Evolutionary conservation across 202 grass and related monocot genomes (phyloP).

Genomic region (Elaeis oleifera): DNA sequence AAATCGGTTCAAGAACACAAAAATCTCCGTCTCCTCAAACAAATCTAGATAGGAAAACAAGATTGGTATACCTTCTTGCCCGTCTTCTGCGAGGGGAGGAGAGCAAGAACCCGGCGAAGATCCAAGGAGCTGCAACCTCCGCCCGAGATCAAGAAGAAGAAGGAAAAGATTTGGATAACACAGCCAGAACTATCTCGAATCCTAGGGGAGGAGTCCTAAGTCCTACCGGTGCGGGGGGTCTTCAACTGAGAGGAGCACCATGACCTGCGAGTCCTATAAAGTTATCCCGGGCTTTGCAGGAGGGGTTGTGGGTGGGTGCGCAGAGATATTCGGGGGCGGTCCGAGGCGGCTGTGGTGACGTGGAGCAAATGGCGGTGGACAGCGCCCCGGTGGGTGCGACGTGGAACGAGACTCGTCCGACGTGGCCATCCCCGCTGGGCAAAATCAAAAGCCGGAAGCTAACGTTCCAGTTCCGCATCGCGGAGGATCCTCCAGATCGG

Average conservation of each 20-base stretch:
- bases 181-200: too few species aligned
- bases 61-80: too few species aligned
- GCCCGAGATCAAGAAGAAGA: too few species aligned
- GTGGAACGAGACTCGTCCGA: not conserved
- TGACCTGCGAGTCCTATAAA: too few species aligned
- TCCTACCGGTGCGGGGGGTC: too few species aligned
- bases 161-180: too few species aligned
- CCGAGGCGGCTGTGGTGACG: conserved; percentile 21
- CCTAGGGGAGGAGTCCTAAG: too few species aligned
- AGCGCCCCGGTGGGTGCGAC: conserved; percentile 15
- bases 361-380: conserved; percentile 60
- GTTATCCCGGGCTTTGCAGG: not conserved
- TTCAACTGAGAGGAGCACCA: too few species aligned
- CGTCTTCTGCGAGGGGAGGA: not conserved
- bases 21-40: too few species aligned
- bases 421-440: conserved; percentile 18
- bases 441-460: conserved; percentile 76
- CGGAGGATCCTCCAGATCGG: conserved; percentile 18
- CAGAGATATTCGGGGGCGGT: not conserved
- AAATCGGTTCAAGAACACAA: too few species aligned
- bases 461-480: conserved; percentile 18
- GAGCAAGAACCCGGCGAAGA: not conserved
- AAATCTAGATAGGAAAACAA: too few species aligned
- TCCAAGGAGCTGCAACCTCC: not conserved
- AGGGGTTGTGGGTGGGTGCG: too few species aligned